A percentile compares a stretch with the other conserved stretches of the same genome.
phyloP scores from a whole-genome alignment of 164 flowering plant species.

The Echeveria elegans region DNA sequence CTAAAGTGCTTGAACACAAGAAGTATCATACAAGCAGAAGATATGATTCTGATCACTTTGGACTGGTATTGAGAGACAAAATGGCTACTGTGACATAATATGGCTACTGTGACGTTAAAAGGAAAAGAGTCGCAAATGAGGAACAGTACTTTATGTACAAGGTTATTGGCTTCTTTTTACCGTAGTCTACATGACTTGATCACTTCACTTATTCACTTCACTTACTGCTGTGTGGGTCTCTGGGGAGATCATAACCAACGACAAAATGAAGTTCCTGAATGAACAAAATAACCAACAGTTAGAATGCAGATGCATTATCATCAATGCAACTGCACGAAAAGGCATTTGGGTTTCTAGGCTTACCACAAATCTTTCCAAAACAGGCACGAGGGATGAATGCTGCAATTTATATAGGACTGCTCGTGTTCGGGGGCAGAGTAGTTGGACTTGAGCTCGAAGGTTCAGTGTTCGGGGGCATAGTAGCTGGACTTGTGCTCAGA shows the following conservation, averaged over 20 bases:
- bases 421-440: too few species aligned
- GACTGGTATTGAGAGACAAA: neutral
- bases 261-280: conserved; percentile 79
- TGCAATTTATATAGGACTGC: too few species aligned
- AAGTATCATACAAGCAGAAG: neutral
- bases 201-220: too few species aligned
- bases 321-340: too few species aligned
- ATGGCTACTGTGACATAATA: too few species aligned
- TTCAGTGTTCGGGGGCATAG: too few species aligned
- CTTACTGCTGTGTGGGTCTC: conserved; percentile 75
- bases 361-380: conserved; percentile 96
- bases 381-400: conserved; percentile 79
- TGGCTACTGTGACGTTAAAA: too few species aligned
- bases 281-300: neutral
- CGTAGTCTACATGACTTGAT: conserved; percentile 71
- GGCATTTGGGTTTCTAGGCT: conserved; percentile 9
- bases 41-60: neutral
- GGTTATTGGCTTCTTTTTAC: conserved; percentile 25
- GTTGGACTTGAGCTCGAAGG: too few species aligned
- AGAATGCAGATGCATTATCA: neutral
- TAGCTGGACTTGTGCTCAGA: too few species aligned
- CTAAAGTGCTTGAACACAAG: neutral
- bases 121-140: too few species aligned
- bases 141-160: conserved; percentile 20
- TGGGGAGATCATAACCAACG: conserved; percentile 82